phyloP scores from a whole-genome alignment of 2,329 filamentous ascomycete species.

The Xylaria multiplex region DNA sequence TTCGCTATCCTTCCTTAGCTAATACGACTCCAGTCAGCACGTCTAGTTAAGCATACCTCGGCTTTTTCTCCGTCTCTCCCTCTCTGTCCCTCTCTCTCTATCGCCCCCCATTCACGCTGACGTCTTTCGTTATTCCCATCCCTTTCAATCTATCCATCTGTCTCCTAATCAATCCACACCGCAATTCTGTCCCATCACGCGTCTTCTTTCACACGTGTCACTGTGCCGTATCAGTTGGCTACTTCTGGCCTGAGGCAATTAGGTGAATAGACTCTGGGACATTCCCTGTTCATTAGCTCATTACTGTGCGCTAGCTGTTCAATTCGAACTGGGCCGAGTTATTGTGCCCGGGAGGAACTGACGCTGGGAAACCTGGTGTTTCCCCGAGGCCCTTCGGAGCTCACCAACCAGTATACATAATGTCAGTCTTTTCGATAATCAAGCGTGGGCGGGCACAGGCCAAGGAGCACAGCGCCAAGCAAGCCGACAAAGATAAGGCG shows the following conservation, averaged over 20 bases:
- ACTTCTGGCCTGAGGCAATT: background rate
- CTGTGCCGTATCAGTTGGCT: background rate
- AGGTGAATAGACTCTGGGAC: conserved; percentile 1
- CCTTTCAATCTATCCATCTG: background rate
- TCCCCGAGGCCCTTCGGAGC: background rate
- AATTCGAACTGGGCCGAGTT: conserved; percentile 6
- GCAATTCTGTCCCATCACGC: background rate
- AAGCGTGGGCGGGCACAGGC: conserved; percentile 56
- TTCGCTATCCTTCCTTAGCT: background rate
- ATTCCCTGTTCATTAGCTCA: background rate
- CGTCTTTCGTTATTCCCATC: background rate
- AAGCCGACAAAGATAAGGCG: conserved; percentile 58
- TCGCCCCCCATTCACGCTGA: background rate
- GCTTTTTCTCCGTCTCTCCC: background rate
- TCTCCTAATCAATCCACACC: background rate
- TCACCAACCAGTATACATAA: conserved; percentile 18
- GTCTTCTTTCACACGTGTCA: background rate
- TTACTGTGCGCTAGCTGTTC: background rate
- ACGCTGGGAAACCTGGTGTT: conserved; percentile 16
- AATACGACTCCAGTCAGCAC: conserved; percentile 6
- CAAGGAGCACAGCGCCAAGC: conserved; percentile 63
- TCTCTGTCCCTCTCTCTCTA: background rate
- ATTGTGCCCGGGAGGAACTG: conserved; percentile 8
- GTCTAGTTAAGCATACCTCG: background rate
- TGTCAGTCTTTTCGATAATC: conserved; percentile 40